Percentiles rank a stretch among this genome's conserved stretches.
These are phyloP conservation scores for Penicillium sp. DNA, from an alignment of 2,329 filamentous ascomycete species.

Conservation along the genomic window DNA sequence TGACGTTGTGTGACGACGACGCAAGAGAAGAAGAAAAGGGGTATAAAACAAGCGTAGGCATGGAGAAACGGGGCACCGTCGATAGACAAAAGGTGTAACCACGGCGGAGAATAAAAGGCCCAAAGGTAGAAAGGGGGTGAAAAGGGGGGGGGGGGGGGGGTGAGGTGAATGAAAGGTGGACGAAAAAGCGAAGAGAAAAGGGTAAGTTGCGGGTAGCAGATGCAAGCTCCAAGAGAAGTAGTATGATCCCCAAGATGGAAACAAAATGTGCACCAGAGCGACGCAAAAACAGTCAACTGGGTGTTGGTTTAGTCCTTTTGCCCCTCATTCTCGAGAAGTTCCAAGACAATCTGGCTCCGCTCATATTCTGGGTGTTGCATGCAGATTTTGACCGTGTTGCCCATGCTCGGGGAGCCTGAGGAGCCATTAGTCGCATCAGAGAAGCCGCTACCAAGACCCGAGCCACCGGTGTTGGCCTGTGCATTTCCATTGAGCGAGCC, in stretches of 20 bases:
- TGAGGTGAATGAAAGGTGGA: not conserved
- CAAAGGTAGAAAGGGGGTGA: not conserved
- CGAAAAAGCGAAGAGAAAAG: not conserved
- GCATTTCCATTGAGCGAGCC: conserved; percentile 37
- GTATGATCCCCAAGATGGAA: not conserved
- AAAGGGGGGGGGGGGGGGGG: not conserved
- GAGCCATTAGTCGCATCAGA: conserved; percentile 42
- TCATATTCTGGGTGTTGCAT: conserved; percentile 91
- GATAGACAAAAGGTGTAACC: not conserved
- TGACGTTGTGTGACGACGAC: not conserved
- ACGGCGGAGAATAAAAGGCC: not conserved
- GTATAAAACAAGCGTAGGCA: conserved; percentile 12
- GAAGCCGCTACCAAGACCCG: conserved; percentile 29
- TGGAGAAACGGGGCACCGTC: not conserved
- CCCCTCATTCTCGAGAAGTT: conserved; percentile 89
- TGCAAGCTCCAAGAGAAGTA: not conserved
- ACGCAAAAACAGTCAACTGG: too few relatives aligned
- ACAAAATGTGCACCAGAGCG: not conserved
- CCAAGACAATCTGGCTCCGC: conserved; percentile 82
- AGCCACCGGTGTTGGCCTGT: conserved; percentile 35
- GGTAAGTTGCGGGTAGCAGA: not conserved
- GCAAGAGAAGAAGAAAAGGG: conserved; percentile 4
- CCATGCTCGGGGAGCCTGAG: conserved; percentile 43
- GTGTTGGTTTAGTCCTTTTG: conserved; percentile 54
- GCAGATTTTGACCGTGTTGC: conserved; percentile 84